Conservation (phyloP, 2,329 filamentous ascomycete genomes). For the Lithohypha guttulata region DNA sequence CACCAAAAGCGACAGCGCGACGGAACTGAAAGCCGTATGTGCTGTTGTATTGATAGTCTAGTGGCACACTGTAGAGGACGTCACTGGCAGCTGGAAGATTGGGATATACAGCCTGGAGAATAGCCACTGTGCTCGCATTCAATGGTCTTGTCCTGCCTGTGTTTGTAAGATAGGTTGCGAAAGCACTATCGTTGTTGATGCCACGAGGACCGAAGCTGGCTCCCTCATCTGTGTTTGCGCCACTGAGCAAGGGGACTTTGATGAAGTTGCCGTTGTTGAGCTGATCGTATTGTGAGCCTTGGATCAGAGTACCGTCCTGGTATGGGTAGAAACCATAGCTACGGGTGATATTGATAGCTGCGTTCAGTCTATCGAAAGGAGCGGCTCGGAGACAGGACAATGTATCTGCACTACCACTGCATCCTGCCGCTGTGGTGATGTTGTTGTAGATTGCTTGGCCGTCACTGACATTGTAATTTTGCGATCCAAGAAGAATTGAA, state of each 20-base stretch:
- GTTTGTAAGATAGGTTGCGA: conserved; percentile 34
- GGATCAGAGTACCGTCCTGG: conserved; percentile 48
- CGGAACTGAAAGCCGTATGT: conserved; percentile 40
- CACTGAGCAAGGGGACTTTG: conserved; percentile 52
- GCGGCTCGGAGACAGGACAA: conserved; percentile 55
- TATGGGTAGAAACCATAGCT: conserved; percentile 24
- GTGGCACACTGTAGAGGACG: conserved; percentile 33
- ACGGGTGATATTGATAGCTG: conserved; percentile 34
- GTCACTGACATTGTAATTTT: conserved; percentile 25
- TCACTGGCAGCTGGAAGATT: conserved; percentile 37
- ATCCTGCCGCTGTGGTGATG: conserved; percentile 50
- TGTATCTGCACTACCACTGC: conserved; percentile 45
- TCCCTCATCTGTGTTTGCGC: conserved; percentile 57
- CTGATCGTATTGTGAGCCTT: conserved; percentile 36
- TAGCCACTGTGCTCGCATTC: not conserved
- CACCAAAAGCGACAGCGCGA: conserved; percentile 43
- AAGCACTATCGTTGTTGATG: conserved; percentile 45
- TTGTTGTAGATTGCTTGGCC: conserved; percentile 52
- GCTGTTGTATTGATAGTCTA: conserved; percentile 6
- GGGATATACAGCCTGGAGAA: conserved; percentile 43
- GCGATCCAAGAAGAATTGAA: conserved; percentile 28
- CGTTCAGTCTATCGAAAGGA: conserved; percentile 49
- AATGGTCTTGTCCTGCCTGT: conserved; percentile 6
- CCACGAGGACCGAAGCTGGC: conserved; percentile 43
- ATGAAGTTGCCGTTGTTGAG: conserved; percentile 50